These are phyloP conservation scores for Ogataea salicorniae DNA, from an alignment of 805 yeast genomes.

Conservation along the genomic window DNA sequence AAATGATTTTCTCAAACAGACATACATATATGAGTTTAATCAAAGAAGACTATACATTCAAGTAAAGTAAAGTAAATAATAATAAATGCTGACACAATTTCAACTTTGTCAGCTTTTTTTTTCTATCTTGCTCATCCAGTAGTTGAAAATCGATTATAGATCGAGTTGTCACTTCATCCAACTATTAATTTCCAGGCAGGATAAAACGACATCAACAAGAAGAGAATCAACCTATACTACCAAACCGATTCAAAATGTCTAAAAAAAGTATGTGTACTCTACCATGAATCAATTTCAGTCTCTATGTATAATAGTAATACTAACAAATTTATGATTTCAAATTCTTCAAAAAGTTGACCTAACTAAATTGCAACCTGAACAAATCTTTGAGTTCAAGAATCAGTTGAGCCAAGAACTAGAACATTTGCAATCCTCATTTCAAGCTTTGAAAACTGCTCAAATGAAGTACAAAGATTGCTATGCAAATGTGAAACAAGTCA, in stretches of 20 bases:
- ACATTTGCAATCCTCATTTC: slow-evolving; percentile 77
- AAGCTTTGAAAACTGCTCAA: slow-evolving; percentile 79
- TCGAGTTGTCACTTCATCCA: too few species aligned
- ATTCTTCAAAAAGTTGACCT: slow-evolving; percentile 43
- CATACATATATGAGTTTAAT: too few species aligned
- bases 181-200: too few species aligned
- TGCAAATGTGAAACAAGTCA: slow-evolving; percentile 55
- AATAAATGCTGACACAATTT: too few species aligned
- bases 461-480: slow-evolving; percentile 78
- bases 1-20: too few species aligned
- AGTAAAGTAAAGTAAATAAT: too few species aligned
- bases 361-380: slow-evolving; percentile 71
- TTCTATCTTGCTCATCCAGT: too few species aligned
- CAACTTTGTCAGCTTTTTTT: too few species aligned
- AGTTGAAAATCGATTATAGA: too few species aligned
- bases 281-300: background rate
- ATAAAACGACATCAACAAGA: background rate
- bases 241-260: background rate
- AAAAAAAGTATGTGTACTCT: background rate
- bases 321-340: too few species aligned
- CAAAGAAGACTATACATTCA: too few species aligned
- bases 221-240: background rate
- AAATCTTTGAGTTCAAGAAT: slow-evolving; percentile 75
- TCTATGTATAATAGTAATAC: background rate
- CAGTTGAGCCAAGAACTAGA: slow-evolving; percentile 81